Conservation (phyloP, 306 rosid genomes). For the Pyrus bretschneideri region DNA sequence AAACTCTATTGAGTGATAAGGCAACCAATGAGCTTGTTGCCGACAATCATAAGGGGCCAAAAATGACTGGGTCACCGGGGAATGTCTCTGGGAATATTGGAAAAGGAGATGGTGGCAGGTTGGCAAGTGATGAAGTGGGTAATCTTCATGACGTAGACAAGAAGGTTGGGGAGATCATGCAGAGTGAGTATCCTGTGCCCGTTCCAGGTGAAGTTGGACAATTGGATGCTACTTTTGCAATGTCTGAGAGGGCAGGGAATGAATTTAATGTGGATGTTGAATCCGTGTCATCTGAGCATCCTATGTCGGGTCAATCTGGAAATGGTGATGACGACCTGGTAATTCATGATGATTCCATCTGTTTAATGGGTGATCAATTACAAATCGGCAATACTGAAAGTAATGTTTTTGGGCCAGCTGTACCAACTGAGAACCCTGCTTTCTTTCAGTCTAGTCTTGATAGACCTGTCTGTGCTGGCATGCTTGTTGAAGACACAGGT, state of each 20-base stretch:
- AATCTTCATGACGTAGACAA: background rate
- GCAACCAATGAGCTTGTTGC: background rate
- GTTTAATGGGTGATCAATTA: background rate
- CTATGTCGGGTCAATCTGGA: background rate
- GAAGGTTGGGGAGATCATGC: slow-evolving; percentile 7
- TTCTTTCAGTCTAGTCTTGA: slow-evolving; percentile 8
- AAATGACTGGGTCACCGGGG: background rate
- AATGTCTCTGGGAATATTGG: background rate
- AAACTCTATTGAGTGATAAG: background rate
- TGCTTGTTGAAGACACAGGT: slow-evolving; percentile 19
- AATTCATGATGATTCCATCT: background rate
- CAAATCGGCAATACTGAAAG: background rate
- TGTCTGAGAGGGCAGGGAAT: slow-evolving; percentile 6
- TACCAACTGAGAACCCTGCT: slow-evolving; percentile 17
- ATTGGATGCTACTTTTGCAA: slow-evolving; percentile 14
- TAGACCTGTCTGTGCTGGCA: slow-evolving; percentile 16
- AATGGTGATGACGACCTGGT: background rate
- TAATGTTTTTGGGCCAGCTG: slow-evolving; percentile 5
- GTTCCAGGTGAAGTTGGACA: slow-evolving; percentile 7
- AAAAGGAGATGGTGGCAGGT: background rate
- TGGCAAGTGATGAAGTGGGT: slow-evolving; percentile 3
- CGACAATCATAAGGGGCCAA: background rate
- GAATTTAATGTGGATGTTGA: slow-evolving; percentile 8
- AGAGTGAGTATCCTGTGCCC: slow-evolving; percentile 3
- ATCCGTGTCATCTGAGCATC: slow-evolving; percentile 10